Percentiles rank a stretch among this genome's conserved stretches.
These are phyloP conservation scores for Hanseniaspora gamundiae DNA, from an alignment of 1,139 yeast genomes.

Conservation along the genomic window DNA sequence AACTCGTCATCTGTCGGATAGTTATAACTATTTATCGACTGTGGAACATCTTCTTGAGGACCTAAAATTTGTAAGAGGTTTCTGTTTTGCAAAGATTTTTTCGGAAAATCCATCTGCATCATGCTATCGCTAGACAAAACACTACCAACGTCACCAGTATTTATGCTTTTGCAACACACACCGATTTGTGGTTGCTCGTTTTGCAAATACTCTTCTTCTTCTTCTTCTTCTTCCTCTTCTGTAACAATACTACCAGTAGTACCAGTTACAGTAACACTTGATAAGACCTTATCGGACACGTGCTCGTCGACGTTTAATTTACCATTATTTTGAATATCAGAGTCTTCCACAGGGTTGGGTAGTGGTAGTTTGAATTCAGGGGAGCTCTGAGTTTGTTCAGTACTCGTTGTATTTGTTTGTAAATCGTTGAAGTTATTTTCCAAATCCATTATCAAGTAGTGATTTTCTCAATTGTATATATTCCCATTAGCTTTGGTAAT, in stretches of 20 bases:
- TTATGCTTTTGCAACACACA: too few relatives aligned
- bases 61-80: too few relatives aligned
- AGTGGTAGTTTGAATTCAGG: too few relatives aligned
- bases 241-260: neutral
- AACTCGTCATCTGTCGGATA: slow-evolving; percentile 11
- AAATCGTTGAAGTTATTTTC: slow-evolving; percentile 20
- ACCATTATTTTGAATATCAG: too few relatives aligned
- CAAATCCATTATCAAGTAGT: slow-evolving; percentile 21
- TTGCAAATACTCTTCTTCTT: too few relatives aligned
- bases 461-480: slow-evolving; percentile 22
- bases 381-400: too few relatives aligned
- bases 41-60: slow-evolving; percentile 1
- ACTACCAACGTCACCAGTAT: neutral
- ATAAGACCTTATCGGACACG: neutral
- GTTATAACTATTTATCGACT: slow-evolving; percentile 13
- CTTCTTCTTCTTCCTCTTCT: too few relatives aligned
- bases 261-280: neutral
- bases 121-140: neutral
- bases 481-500: slow-evolving; percentile 10
- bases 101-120: neutral
- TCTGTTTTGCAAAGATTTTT: too few relatives aligned
- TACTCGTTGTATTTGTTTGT: neutral
- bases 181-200: neutral
- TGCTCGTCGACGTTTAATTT: too few relatives aligned
- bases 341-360: too few relatives aligned